These are phyloP conservation scores for Serendipita sp. DNA, from an alignment of 768 basidiomycete species.

Conservation along the genomic window DNA sequence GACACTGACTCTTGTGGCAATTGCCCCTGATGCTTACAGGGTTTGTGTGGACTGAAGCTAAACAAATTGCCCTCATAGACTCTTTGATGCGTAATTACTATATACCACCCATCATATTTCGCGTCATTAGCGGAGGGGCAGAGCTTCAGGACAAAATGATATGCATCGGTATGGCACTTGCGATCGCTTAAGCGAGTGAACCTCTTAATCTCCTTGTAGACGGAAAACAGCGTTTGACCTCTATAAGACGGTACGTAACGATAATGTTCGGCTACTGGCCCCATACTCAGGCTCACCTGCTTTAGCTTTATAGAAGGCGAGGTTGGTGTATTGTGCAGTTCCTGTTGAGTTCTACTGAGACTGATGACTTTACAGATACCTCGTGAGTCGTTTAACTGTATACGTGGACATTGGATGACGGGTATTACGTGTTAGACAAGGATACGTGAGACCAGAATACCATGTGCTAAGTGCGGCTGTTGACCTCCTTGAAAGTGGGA, in stretches of 20 bases:
- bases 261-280: not conserved
- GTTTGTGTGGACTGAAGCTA: constrained; percentile 63
- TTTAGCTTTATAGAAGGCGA: constrained; percentile 51
- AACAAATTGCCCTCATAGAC: constrained; percentile 62
- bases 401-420: not conserved
- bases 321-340: constrained; percentile 25
- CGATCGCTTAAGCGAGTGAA: constrained; percentile 21
- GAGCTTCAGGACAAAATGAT: constrained; percentile 27
- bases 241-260: constrained; percentile 41
- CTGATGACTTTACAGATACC: constrained; percentile 31
- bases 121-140: constrained; percentile 35
- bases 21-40: constrained; percentile 21
- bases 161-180: constrained; percentile 21
- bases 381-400: constrained; percentile 22
- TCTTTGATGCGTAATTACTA: constrained; percentile 56
- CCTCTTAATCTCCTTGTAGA: constrained; percentile 35
- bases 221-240: constrained; percentile 66
- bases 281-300: not conserved
- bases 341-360: not conserved
- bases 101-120: constrained; percentile 64
- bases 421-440: constrained; percentile 18
- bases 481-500: constrained; percentile 34
- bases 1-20: not conserved
- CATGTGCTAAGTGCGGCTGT: not conserved
- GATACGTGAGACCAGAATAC: constrained; percentile 29